A percentile compares a stretch with the other conserved stretches of the same genome.
These are phyloP conservation scores for Cryomyces antarcticus DNA, from an alignment of 495 filamentous ascomycete species.

Conservation along the genomic window DNA sequence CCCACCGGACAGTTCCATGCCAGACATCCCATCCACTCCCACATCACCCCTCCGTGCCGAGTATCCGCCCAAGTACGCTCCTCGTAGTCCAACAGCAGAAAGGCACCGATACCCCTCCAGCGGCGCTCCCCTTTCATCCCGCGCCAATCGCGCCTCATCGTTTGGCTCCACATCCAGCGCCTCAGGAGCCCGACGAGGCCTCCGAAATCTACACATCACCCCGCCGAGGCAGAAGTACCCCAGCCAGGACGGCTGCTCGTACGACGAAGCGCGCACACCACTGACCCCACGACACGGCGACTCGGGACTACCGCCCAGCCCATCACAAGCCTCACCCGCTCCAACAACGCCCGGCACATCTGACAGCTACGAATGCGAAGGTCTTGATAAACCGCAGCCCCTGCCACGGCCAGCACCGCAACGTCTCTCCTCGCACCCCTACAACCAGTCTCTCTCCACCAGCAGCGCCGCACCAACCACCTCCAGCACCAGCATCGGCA, in stretches of 20 bases:
- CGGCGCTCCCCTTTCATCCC: background rate
- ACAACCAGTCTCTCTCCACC: constrained; percentile 7
- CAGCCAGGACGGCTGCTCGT: background rate
- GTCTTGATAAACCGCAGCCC: constrained; percentile 14
- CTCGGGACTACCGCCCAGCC: constrained; percentile 32
- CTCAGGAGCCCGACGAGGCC: constrained; percentile 11
- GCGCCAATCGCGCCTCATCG: constrained; percentile 14
- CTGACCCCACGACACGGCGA: constrained; percentile 37
- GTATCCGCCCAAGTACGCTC: no score
- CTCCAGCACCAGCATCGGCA: background rate
- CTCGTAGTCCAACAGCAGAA: background rate
- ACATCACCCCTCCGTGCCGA: no score
- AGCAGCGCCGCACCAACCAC: constrained; percentile 2
- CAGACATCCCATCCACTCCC: background rate
- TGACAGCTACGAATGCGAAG: constrained; percentile 9
- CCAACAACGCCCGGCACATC: constrained; percentile 7
- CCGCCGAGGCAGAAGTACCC: no score
- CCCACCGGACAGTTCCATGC: constrained; percentile 12
- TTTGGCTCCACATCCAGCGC: constrained; percentile 24
- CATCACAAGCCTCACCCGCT: constrained; percentile 11
- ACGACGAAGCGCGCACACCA: constrained; percentile 31
- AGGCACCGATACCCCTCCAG: no score
- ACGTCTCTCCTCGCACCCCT: constrained; percentile 5
- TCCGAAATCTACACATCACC: constrained; percentile 32
- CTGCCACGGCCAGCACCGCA: constrained; percentile 15